Evolutionary conservation across 2,329 filamentous ascomycete species (phyloP), one percentile per base, ranked within the genome.

Genomic region (Sporothrix variecibatus): DNA sequence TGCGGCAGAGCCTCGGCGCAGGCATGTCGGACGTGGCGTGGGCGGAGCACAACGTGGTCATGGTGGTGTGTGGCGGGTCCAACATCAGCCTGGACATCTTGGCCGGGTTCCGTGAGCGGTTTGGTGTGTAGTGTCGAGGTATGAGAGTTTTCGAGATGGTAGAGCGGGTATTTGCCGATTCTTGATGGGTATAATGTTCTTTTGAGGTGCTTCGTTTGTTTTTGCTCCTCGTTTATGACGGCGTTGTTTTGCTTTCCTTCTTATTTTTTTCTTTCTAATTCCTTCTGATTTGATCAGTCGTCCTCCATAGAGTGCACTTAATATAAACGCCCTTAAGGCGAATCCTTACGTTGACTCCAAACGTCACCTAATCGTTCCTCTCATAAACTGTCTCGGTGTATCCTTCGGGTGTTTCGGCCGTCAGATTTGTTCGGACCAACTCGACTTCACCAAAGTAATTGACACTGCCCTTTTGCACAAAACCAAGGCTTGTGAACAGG

Each of bases 41-140:
- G 82, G 84, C 85, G 0, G 84, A 87, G 74, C 92, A 90, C 80
- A 93, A 93, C 77, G 88, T 98, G 6, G 94, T 98, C 1, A 85
- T 98, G 72, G 86, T 97, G 31, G 90, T 98, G 7, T 98, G 95
- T 79, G 95, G 95, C 62, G 93, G 93, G 4, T 91, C 87, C 28
- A 90, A 90, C 80, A 87, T 93, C 49, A 89, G 88, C 1, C 81
- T 92, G 75, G 86, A 88, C 49, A 87, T 91, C 79, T 82, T 94
- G 71, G 84, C 85, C 71, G 85, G 83, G 73, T 94, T 91, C 81
- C 84, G 85, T 76, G 82, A 86, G 77, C 81, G 80, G 76, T 90
- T 85, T 76, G 82, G 80, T 7, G 80, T 83, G 46, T 78, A 64
- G 69, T 6, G 31, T 46, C 26, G 28, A 17, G 38, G 38, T 9